Conservation (phyloP, 1,284 basidiomycete genomes). For the Ustilago bromivora region DNA sequence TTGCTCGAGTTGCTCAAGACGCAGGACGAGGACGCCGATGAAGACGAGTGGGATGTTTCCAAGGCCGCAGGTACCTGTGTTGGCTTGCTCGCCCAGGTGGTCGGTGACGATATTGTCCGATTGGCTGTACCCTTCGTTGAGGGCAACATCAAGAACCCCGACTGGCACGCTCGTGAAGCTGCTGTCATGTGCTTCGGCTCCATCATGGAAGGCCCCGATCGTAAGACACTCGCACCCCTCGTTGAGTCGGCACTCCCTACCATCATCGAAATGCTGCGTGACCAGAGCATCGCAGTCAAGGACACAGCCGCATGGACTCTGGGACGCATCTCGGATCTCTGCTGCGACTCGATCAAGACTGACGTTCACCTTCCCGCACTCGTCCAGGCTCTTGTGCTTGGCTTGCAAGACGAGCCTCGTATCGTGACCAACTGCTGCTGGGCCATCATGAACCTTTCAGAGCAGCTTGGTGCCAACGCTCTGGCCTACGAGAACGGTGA, state of each 20-base stretch:
- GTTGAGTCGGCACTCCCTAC: constrained; percentile 94
- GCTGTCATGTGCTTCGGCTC: constrained; percentile 98
- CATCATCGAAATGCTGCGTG: constrained; percentile 94
- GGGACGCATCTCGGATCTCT: constrained; percentile 91
- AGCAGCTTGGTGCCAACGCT: constrained; percentile 61
- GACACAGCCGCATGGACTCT: constrained; percentile 99
- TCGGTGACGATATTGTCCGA: constrained; percentile 89
- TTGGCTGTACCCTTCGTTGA: constrained; percentile 98
- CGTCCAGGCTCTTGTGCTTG: constrained; percentile 84
- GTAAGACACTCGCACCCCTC: constrained; percentile 84
- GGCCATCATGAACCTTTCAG: constrained; percentile 88
- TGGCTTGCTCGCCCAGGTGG: constrained; percentile 86
- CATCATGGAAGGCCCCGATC: constrained; percentile 95
- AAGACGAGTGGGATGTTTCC: constrained; percentile 98
- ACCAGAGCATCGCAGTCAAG: constrained; percentile 86
- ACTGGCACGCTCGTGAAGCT: constrained; percentile 96
- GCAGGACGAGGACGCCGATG: constrained; percentile 96
- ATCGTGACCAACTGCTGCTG: constrained; percentile 96
- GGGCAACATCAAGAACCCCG: constrained; percentile 85
- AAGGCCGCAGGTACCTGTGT: constrained; percentile 98
- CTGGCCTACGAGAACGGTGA: constrained; percentile 72
- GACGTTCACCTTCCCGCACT: constrained; percentile 88
- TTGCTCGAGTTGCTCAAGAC: constrained; percentile 87
- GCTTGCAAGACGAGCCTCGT: constrained; percentile 83
- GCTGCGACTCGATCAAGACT: constrained; percentile 87